These are phyloP conservation scores for Penicillium corylophilum DNA, from an alignment of 2,329 filamentous ascomycete species.

Conservation along the genomic window DNA sequence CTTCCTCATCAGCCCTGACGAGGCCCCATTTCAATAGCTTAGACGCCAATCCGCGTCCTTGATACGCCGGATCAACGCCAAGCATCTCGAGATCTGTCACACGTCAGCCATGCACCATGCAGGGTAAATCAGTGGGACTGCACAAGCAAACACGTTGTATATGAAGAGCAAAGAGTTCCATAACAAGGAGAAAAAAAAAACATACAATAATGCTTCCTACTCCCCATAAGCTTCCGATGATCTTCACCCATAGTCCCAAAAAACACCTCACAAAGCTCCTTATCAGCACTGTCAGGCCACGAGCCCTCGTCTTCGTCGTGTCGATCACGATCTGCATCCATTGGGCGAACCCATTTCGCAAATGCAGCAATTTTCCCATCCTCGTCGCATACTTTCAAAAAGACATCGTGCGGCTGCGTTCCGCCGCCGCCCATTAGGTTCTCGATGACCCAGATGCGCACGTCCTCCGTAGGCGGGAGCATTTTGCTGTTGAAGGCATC, in stretches of 20 bases:
- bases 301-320: neutral
- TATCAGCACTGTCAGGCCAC: constrained; percentile 20
- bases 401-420: constrained; percentile 4
- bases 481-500: constrained; percentile 20
- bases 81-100: constrained; percentile 27
- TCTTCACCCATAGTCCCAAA: constrained; percentile 20
- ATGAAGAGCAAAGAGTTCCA: neutral
- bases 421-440: constrained; percentile 2
- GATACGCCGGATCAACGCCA: constrained; percentile 23
- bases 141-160: fast-evolving
- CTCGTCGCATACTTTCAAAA: constrained; percentile 16
- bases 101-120: neutral
- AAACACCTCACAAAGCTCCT: constrained; percentile 20
- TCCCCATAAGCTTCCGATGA: constrained; percentile 19
- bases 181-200: neutral
- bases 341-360: constrained; percentile 25
- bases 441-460: constrained; percentile 18
- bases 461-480: constrained; percentile 26
- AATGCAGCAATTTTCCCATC: constrained; percentile 19
- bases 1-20: constrained; percentile 34
- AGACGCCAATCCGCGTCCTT: constrained; percentile 24
- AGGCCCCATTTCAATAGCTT: constrained; percentile 39
- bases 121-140: neutral
- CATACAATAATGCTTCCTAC: constrained; percentile 27
- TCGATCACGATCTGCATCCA: constrained; percentile 7